These are phyloP conservation scores for Phascolomyces articulosus DNA, from an alignment of 371 early-diverging fungal species.

Conservation along the genomic window DNA sequence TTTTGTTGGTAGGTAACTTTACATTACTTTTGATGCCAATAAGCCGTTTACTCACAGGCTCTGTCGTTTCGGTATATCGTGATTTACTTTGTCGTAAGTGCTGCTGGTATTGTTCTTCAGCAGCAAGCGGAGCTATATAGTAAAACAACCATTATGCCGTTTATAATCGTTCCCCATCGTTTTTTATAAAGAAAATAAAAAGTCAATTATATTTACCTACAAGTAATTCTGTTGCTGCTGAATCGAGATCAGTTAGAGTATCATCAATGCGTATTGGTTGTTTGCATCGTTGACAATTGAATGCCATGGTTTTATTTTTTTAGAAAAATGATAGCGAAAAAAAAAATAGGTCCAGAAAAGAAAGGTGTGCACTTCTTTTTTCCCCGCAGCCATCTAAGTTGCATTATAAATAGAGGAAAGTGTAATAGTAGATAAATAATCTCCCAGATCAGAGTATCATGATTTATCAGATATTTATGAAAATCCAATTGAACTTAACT, in stretches of 20 bases:
- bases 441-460: too few species aligned
- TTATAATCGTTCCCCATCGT: background rate
- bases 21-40: background rate
- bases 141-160: too few species aligned
- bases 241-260: conserved; percentile 57
- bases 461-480: too few species aligned
- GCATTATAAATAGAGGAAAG: too few species aligned
- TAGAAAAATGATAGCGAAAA: too few species aligned
- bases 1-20: conserved; percentile 13
- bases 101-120: conserved; percentile 21
- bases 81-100: conserved; percentile 7
- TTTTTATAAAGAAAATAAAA: background rate
- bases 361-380: background rate
- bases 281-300: conserved; percentile 60
- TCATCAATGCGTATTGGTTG: conserved; percentile 63
- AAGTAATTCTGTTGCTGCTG: conserved; percentile 51
- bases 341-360: background rate
- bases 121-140: conserved; percentile 19
- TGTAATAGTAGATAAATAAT: too few species aligned
- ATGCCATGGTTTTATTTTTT: conserved; percentile 11
- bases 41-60: background rate
- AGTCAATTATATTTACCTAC: conserved; percentile 20
- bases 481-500: too few species aligned
- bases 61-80: background rate
- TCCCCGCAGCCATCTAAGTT: background rate